Evolutionary conservation across 116 monocot genomes (phyloP).

Genomic region (Posidonia oceanica): DNA sequence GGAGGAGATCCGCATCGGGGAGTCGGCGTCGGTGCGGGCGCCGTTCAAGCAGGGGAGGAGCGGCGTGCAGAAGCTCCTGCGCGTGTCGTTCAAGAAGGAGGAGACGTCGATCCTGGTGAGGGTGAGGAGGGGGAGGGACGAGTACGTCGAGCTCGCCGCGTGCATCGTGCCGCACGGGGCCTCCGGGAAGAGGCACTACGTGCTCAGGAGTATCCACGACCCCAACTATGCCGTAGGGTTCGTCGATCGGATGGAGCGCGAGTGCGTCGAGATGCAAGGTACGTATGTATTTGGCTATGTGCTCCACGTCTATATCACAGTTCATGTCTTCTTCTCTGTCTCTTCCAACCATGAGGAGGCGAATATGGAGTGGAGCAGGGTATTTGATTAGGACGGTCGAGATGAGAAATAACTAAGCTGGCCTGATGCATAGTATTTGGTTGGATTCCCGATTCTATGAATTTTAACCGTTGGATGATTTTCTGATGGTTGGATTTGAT

Average conservation of each 20-base stretch:
- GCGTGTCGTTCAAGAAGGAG: conserved; percentile 44
- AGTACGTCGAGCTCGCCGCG: conserved; percentile 10
- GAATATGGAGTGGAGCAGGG: not conserved
- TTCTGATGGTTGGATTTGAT: too few species aligned
- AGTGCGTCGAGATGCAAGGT: conserved; percentile 57
- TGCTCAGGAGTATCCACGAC: conserved; percentile 47
- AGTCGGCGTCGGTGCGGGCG: conserved; percentile 16
- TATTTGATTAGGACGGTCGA: too few species aligned
- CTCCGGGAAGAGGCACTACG: conserved; percentile 16
- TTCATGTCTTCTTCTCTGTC: not conserved
- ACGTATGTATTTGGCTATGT: too few species aligned
- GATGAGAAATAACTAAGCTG: too few species aligned
- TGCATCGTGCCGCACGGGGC: conserved; percentile 21
- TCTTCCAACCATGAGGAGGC: not conserved
- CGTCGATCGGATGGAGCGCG: conserved; percentile 42
- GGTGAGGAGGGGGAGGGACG: conserved; percentile 24
- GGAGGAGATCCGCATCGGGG: conserved; percentile 41
- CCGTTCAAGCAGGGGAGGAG: conserved; percentile 43
- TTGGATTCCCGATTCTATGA: too few species aligned
- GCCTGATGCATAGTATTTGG: too few species aligned
- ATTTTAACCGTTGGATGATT: too few species aligned
- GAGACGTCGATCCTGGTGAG: conserved; percentile 40
- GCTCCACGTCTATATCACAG: too few species aligned
- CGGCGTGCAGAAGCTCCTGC: conserved; percentile 54
- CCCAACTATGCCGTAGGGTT: conserved; percentile 55